These are phyloP conservation scores for Phlebiopsis flavidoalba DNA, from an alignment of 768 basidiomycete genomes.

Conservation along the genomic window DNA sequence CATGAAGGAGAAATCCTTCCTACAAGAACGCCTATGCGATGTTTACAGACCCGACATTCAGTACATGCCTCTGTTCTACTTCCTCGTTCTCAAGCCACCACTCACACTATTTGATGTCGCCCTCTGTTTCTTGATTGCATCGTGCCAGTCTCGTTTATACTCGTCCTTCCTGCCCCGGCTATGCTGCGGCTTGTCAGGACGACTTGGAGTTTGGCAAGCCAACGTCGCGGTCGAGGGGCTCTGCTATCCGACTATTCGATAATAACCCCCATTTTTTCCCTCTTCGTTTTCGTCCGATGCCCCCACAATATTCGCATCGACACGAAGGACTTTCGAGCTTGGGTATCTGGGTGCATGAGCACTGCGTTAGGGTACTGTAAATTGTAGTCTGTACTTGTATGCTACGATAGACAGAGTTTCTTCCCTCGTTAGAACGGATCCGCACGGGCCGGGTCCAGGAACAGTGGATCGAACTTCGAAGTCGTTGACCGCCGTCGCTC, in stretches of 20 bases:
- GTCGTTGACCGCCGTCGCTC: neutral
- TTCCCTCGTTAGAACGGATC: neutral
- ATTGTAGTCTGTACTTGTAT: conserved; percentile 9
- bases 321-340: neutral
- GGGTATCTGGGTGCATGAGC: neutral
- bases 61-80: conserved; percentile 87
- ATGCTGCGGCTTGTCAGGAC: conserved; percentile 58
- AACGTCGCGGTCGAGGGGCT: conserved; percentile 75
- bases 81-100: conserved; percentile 80
- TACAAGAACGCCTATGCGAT: conserved; percentile 80
- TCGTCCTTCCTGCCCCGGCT: conserved; percentile 65
- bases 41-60: conserved; percentile 79
- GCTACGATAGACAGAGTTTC: neutral
- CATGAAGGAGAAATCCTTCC: conserved; percentile 59
- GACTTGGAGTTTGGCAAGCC: conserved; percentile 78
- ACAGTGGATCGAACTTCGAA: too few species aligned
- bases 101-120: conserved; percentile 65
- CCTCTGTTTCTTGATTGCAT: conserved; percentile 50
- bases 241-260: conserved; percentile 33
- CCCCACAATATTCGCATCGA: neutral
- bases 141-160: conserved; percentile 50
- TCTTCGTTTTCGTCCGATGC: neutral
- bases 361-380: conserved; percentile 11
- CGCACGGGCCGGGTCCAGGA: neutral
- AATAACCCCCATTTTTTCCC: neutral